Evolutionary conservation across 345 rosid genomes (phyloP).

Genomic region (Boechera stricta): DNA sequence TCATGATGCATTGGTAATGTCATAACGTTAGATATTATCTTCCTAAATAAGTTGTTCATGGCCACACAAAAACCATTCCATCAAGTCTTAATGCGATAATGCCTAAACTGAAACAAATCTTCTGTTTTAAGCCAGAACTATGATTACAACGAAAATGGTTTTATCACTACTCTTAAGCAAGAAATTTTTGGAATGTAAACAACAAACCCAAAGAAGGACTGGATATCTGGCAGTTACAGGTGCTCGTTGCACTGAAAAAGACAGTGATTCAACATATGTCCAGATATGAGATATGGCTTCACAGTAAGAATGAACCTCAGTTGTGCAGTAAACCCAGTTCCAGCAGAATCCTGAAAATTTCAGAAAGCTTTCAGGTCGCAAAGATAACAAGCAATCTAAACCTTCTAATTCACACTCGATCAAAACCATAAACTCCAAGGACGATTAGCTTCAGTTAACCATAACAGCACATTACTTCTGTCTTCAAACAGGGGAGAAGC

Average conservation of each 20-base stretch:
- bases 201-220: conserved; percentile 5
- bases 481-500: conserved; percentile 40
- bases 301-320: conserved; percentile 1
- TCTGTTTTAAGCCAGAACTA: neutral
- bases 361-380: neutral
- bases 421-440: conserved; percentile 14
- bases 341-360: conserved; percentile 10
- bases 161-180: neutral
- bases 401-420: neutral
- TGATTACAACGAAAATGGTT: conserved; percentile 23
- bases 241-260: conserved; percentile 7
- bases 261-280: neutral
- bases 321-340: neutral
- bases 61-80: neutral
- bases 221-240: conserved; percentile 11
- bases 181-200: conserved; percentile 2
- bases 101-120: conserved; percentile 2
- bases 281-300: conserved; percentile 6
- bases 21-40: neutral
- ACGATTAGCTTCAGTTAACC: neutral
- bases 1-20: neutral
- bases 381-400: no score
- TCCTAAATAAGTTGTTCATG: neutral
- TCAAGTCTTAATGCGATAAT: neutral
- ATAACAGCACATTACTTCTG: conserved; percentile 17